Evolutionary conservation across 2,329 filamentous ascomycete genomes (phyloP).

Genomic region (Fusarium illudens): DNA sequence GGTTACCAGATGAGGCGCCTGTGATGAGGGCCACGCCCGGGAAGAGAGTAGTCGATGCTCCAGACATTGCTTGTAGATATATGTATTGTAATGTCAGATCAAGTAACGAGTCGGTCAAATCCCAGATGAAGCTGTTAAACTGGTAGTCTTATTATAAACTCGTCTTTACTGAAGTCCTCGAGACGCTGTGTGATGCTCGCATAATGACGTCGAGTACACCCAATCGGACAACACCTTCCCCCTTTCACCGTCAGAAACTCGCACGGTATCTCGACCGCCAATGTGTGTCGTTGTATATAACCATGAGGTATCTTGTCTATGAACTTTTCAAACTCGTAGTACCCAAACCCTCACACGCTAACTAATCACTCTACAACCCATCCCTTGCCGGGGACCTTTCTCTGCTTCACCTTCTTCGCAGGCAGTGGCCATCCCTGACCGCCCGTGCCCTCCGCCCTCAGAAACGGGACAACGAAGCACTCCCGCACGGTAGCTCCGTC

Average conservation of each 20-base stretch:
- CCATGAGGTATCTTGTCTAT: slow-evolving; percentile 38
- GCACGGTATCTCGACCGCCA: not conserved
- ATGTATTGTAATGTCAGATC: too few relatives aligned
- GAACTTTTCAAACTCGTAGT: slow-evolving; percentile 21
- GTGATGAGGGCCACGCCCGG: slow-evolving; percentile 45
- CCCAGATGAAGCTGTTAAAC: not conserved
- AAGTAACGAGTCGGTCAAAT: not conserved
- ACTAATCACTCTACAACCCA: slow-evolving; percentile 73
- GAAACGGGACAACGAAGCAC: slow-evolving; percentile 82
- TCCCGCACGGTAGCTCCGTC: slow-evolving; percentile 64
- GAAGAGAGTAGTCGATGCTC: slow-evolving; percentile 33
- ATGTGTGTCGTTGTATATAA: slow-evolving; percentile 10
- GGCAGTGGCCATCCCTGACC: slow-evolving; percentile 85
- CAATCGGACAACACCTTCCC: slow-evolving; percentile 10
- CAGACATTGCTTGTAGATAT: not conserved
- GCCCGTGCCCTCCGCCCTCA: slow-evolving; percentile 73
- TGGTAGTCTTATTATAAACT: not conserved
- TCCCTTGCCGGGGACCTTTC: slow-evolving; percentile 73
- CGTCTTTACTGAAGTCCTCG: not conserved
- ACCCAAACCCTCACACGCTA: not conserved
- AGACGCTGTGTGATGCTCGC: slow-evolving; percentile 1
- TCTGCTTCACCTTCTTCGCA: slow-evolving; percentile 84
- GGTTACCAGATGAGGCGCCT: slow-evolving; percentile 44
- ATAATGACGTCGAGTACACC: slow-evolving; percentile 17
- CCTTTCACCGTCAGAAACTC: not conserved